A percentile compares a stretch with the other conserved stretches of the same genome.
Evolutionary conservation across 2,329 filamentous ascomycete genomes (phyloP).

Genomic region (Alternaria conjuncta): DNA sequence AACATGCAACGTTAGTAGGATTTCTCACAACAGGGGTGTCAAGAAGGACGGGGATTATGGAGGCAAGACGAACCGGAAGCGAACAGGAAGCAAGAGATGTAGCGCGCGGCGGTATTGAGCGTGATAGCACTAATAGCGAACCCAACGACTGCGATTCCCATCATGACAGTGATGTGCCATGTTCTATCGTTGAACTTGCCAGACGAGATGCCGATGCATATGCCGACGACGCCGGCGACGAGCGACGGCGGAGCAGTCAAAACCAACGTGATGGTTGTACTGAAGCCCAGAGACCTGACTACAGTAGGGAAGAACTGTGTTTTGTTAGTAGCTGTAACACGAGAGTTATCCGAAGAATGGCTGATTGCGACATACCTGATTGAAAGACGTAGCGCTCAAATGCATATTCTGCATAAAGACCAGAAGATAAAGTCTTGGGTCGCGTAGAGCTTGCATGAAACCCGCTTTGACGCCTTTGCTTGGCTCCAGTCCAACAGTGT

Average conservation of each 20-base stretch:
- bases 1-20: not conserved
- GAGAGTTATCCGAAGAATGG: not conserved
- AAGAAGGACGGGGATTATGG: too few relatives aligned
- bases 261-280: slow-evolving; percentile 36
- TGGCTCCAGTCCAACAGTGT: slow-evolving; percentile 49
- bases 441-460: slow-evolving; percentile 55
- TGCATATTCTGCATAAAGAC: slow-evolving; percentile 64
- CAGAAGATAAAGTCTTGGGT: slow-evolving; percentile 62
- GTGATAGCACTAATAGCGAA: slow-evolving; percentile 36
- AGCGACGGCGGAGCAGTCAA: slow-evolving; percentile 42
- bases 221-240: slow-evolving; percentile 30
- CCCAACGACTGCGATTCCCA: slow-evolving; percentile 36
- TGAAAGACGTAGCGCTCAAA: slow-evolving; percentile 56
- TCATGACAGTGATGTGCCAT: slow-evolving; percentile 40
- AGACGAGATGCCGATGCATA: slow-evolving; percentile 33
- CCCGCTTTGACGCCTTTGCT: slow-evolving; percentile 55
- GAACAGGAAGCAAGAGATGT: slow-evolving; percentile 10
- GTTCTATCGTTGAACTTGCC: slow-evolving; percentile 39
- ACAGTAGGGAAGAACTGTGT: slow-evolving; percentile 43
- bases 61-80: not conserved
- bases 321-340: not conserved
- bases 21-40: not conserved
- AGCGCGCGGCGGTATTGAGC: slow-evolving; percentile 4
- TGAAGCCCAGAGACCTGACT: slow-evolving; percentile 40
- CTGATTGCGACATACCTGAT: slow-evolving; percentile 20